A percentile compares a stretch with the other conserved stretches of the same genome.
These are phyloP conservation scores for Hibiscus syriacus DNA, from an alignment of 345 rosid genomes.

Conservation along the genomic window DNA sequence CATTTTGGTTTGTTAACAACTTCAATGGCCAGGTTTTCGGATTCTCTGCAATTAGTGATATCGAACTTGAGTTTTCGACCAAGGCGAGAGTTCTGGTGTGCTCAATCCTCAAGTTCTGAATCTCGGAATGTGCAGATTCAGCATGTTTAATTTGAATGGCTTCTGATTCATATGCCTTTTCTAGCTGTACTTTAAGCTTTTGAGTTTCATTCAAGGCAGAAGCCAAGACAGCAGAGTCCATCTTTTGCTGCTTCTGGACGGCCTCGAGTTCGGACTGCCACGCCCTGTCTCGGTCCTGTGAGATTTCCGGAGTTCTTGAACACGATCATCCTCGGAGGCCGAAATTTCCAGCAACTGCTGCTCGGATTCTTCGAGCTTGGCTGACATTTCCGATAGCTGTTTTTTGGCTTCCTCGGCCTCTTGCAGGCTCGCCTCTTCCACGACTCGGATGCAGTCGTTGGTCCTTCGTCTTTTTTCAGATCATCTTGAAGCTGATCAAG, in stretches of 20 bases:
- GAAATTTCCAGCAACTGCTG: conserved; percentile 66
- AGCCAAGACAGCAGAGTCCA: conserved; percentile 73
- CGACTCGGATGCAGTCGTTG: too few relatives aligned
- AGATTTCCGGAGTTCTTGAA: conserved; percentile 30
- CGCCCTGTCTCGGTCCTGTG: conserved; percentile 67
- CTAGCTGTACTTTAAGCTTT: conserved; percentile 44
- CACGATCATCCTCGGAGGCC: conserved; percentile 63
- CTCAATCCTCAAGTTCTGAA: conserved; percentile 53
- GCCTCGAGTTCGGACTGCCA: conserved; percentile 99
- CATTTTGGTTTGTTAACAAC: too few relatives aligned
- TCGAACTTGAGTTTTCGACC: conserved; percentile 59
- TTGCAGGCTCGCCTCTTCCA: too few relatives aligned
- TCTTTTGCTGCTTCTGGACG: conserved; percentile 66
- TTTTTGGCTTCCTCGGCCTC: too few relatives aligned
- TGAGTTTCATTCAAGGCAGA: conserved; percentile 85
- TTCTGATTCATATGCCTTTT: conserved; percentile 38
- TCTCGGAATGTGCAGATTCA: conserved; percentile 48
- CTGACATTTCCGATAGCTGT: conserved; percentile 21
- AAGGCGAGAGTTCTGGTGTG: conserved; percentile 52
- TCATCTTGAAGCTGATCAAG: not conserved
- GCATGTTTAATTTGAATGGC: conserved; percentile 45
- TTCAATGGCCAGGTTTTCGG: too few relatives aligned
- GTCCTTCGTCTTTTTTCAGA: too few relatives aligned
- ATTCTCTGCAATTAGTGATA: not conserved
- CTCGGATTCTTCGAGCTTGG: conserved; percentile 46